Percentiles rank a stretch among this genome's conserved stretches.
phyloP scores from a whole-genome alignment of 1,284 basidiomycete genomes.

The Apiotrichum gracile region DNA sequence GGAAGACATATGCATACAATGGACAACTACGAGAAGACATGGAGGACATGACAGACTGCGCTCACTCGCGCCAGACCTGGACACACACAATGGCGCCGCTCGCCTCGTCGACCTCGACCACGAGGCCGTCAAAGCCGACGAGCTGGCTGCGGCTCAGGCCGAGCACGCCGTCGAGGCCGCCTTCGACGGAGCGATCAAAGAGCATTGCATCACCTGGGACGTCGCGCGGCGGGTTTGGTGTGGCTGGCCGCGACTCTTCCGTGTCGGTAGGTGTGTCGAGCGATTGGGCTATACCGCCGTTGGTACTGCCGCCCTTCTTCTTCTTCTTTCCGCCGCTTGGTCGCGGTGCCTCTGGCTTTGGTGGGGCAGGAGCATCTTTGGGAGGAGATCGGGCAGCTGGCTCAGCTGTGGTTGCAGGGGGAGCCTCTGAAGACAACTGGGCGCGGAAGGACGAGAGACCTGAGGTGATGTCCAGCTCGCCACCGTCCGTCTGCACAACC shows the following conservation, averaged over 20 bases:
- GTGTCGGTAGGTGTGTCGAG: not conserved
- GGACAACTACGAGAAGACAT: not conserved
- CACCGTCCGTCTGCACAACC: constrained; percentile 53
- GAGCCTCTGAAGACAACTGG: not conserved
- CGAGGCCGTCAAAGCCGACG: constrained; percentile 72
- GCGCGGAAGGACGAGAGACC: constrained; percentile 22
- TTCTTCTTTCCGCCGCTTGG: not conserved
- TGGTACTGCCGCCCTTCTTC: not conserved
- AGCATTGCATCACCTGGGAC: constrained; percentile 58
- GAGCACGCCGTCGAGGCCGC: constrained; percentile 51
- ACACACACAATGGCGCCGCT: constrained; percentile 53
- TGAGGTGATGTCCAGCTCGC: constrained; percentile 22
- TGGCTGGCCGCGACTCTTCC: not conserved
- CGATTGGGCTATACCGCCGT: not conserved
- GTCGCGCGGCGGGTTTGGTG: not conserved
- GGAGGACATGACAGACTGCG: not conserved
- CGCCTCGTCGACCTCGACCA: constrained; percentile 67
- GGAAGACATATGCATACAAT: constrained; percentile 7
- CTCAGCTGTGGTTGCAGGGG: not conserved
- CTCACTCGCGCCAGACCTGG: constrained; percentile 23
- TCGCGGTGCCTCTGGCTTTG: not conserved
- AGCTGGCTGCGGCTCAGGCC: constrained; percentile 45
- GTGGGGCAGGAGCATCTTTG: not conserved
- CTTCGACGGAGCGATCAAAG: constrained; percentile 73
- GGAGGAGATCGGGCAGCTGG: not conserved